Percentiles rank a stretch among this genome's conserved stretches.
phyloP scores from a whole-genome alignment of 345 rosid species.

The Toxicodendron radicans region DNA sequence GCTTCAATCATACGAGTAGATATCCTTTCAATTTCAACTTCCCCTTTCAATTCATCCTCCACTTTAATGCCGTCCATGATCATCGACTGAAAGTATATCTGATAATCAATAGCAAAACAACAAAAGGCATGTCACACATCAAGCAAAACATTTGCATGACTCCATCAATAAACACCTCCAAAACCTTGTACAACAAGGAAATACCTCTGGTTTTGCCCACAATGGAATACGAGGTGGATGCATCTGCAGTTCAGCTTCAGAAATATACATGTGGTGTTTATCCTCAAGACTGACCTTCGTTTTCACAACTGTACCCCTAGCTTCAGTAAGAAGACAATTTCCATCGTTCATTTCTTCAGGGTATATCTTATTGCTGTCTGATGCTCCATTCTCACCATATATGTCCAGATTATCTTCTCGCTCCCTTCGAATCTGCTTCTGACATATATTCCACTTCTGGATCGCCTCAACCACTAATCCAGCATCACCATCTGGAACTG shows the following conservation, averaged over 20 bases:
- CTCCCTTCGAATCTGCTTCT: constrained; percentile 72
- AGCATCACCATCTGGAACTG: constrained; percentile 60
- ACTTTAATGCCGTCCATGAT: constrained; percentile 25
- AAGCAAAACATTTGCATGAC: neutral
- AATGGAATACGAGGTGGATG: constrained; percentile 47
- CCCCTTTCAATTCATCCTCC: constrained; percentile 51
- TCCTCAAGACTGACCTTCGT: constrained; percentile 43
- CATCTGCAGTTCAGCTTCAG: constrained; percentile 83
- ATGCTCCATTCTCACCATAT: constrained; percentile 74
- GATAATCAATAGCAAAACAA: constrained; percentile 34
- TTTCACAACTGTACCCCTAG: constrained; percentile 30
- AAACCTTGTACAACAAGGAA: constrained; percentile 6
- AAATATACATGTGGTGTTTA: constrained; percentile 65
- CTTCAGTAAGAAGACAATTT: constrained; percentile 34
- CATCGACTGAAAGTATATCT: constrained; percentile 67
- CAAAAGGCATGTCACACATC: constrained; percentile 4
- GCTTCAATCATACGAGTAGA: constrained; percentile 61
- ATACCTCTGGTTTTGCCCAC: constrained; percentile 82
- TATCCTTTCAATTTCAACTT: constrained; percentile 67
- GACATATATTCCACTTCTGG: constrained; percentile 83
- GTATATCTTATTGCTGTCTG: constrained; percentile 66
- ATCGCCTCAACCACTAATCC: constrained; percentile 66
- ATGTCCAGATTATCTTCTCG: constrained; percentile 72
- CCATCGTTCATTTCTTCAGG: constrained; percentile 58
- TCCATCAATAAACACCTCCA: constrained; percentile 5